Conservation (phyloP, 176 grass and related monocot species). For the Triticum dicoccoides region DNA sequence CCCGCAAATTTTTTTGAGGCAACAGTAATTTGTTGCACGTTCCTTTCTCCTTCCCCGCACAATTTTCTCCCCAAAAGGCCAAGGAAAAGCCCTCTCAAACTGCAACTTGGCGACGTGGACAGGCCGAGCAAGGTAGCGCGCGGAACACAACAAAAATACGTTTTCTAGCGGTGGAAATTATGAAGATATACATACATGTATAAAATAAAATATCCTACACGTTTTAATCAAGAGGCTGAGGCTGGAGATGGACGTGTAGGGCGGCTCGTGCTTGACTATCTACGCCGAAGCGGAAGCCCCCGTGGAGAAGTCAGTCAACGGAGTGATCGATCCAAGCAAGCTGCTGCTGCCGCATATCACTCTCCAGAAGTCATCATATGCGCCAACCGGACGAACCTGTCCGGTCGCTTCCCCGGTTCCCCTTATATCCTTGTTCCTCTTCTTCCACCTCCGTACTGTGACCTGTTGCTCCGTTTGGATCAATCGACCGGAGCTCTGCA, state of each 20-base stretch:
- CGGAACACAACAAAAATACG: not conserved
- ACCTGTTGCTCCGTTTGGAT: too few species aligned
- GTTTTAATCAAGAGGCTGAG: not conserved
- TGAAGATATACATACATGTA: not conserved
- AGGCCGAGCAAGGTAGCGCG: too few species aligned
- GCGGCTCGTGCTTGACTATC: not conserved
- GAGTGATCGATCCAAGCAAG: not conserved
- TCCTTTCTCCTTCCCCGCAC: too few species aligned
- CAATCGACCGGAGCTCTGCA: not conserved
- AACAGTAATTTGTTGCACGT: too few species aligned
- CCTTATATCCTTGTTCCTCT: not conserved
- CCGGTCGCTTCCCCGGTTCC: not conserved
- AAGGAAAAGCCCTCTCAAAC: not conserved
- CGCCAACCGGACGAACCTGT: not conserved
- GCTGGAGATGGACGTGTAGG: not conserved
- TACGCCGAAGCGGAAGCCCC: not conserved
- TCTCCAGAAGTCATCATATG: not conserved
- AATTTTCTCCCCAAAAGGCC: too few species aligned
- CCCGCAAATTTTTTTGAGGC: too few species aligned
- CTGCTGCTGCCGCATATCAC: not conserved
- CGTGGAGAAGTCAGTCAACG: conserved; percentile 22
- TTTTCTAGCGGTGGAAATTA: not conserved
- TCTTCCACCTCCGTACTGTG: not conserved
- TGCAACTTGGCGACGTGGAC: not conserved
- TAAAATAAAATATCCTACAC: not conserved